These are phyloP conservation scores for Entomophthora muscae DNA, from an alignment of 371 early-diverging fungal genomes.

Conservation along the genomic window DNA sequence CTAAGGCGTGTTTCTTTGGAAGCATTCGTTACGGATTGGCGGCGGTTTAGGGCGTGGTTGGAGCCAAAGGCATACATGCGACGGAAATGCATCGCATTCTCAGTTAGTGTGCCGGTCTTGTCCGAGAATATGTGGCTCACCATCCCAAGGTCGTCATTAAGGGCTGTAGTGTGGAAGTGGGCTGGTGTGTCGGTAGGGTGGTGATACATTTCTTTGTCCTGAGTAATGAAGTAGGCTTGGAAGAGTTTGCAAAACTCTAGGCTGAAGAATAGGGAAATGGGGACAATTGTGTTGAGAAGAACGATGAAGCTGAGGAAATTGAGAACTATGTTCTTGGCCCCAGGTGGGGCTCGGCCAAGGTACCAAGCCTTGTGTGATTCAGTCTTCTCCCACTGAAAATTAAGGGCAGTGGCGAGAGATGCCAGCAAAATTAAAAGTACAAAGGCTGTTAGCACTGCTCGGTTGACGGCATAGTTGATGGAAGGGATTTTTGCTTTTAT, in stretches of 20 bases:
- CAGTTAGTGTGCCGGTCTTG: slow-evolving; percentile 78
- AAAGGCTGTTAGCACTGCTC: slow-evolving; percentile 42
- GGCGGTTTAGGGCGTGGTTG: neutral
- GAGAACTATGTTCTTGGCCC: slow-evolving; percentile 10
- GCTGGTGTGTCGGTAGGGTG: slow-evolving; percentile 55
- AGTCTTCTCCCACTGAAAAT: slow-evolving; percentile 42
- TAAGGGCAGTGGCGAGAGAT: slow-evolving; percentile 21
- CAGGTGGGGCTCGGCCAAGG: neutral
- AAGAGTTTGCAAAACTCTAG: slow-evolving; percentile 47
- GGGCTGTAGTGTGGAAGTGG: slow-evolving; percentile 55
- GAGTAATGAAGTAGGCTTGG: slow-evolving; percentile 58
- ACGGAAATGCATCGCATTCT: slow-evolving; percentile 61
- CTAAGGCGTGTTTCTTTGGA: neutral
- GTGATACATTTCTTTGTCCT: slow-evolving; percentile 60
- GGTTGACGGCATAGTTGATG: slow-evolving; percentile 39
- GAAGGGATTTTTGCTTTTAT: slow-evolving; percentile 44
- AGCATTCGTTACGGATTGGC: neutral
- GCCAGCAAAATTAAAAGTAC: slow-evolving; percentile 27
- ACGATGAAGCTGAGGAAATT: slow-evolving; percentile 51
- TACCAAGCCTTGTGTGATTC: slow-evolving; percentile 10
- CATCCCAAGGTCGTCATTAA: slow-evolving; percentile 88
- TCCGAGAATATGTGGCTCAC: slow-evolving; percentile 92
- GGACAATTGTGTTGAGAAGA: slow-evolving; percentile 67
- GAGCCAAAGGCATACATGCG: slow-evolving; percentile 19
- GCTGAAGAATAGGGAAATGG: slow-evolving; percentile 46